Evolutionary conservation across 306 rosid genomes (phyloP), one percentile per base, ranked within the genome.

Genomic region (Ziziphus jujuba): DNA sequence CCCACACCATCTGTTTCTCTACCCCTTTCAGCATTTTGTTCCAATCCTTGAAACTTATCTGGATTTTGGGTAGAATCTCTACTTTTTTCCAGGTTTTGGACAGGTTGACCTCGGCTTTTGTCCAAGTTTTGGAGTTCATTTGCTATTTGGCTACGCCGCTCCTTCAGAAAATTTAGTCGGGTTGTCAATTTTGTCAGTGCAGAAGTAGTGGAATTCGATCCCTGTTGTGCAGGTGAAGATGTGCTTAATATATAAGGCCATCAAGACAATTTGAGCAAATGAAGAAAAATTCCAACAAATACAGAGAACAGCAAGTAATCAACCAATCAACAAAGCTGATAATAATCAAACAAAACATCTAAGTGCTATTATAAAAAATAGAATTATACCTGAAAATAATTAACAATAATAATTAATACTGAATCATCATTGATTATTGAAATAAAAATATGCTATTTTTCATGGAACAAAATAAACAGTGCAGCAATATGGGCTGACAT

Each of bases 91-190:
- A 14, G 69, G 62, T 52, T 76, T 51, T 71, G 78, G 3, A 68
- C 28, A 38, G 75, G 54, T 23, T 67, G 76, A 64, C 77, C 91
- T 43, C 77, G 74, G 48, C 85, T 73, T 64, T 69, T 84, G 35
- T 85, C 90, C 74, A 61, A 19, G n/a, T 82, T 76, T 58, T 84
- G 91, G 69, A 74, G 75, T 70, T 91, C 97, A 72, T 65, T 84
- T 53, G 83, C 71, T 54, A 49, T 71, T 65, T 87, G 97, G 72
- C 66, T 80, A 16, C 86, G 83, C 33, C 80, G 72, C 82, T 87
- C 97, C 84, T 95, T 90, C 91, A 95, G 76, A 75, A 95, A 85
- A 79, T 95, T 90, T 69, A 85, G 84, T 58, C 84, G 80, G 63
- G 84, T 80, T 16, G 96, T 87, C 85, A 90, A 73, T 82, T 93